phyloP scores from a whole-genome alignment of 1,284 basidiomycete species.

The Vanrija humicola region DNA sequence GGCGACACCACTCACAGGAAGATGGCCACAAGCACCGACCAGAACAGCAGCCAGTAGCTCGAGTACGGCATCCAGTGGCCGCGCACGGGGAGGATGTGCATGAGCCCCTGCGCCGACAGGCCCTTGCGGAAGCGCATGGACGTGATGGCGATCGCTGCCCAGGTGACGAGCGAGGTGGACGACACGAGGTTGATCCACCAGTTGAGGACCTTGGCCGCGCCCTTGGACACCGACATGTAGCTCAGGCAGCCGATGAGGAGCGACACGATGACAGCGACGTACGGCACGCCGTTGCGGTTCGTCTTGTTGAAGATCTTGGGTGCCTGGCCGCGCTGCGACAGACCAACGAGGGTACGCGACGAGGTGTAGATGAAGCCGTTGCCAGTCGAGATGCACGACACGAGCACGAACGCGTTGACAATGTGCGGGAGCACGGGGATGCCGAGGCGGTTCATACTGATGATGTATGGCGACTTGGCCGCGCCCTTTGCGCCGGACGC shows the following conservation, averaged over 20 bases:
- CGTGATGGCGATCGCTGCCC: slow-evolving; percentile 32
- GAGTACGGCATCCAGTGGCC: slow-evolving; percentile 23
- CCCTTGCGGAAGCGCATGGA: slow-evolving; percentile 32
- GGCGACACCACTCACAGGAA: slow-evolving; percentile 14
- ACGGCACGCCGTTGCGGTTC: slow-evolving; percentile 30
- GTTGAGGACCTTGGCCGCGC: slow-evolving; percentile 25
- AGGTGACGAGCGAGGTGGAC: slow-evolving; percentile 21
- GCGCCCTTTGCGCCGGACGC: slow-evolving; percentile 13
- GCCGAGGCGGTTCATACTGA: slow-evolving; percentile 40
- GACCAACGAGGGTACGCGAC: slow-evolving; percentile 32
- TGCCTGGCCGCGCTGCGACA: slow-evolving; percentile 32
- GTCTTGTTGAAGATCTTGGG: slow-evolving; percentile 27
- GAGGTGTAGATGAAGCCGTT: slow-evolving; percentile 33
- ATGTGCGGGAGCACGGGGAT: slow-evolving; percentile 41
- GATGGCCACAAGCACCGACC: slow-evolving; percentile 20
- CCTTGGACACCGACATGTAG: slow-evolving; percentile 24
- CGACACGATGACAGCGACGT: slow-evolving; percentile 24
- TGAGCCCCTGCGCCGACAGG: slow-evolving; percentile 27
- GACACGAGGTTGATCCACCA: slow-evolving; percentile 22
- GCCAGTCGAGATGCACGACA: slow-evolving; percentile 44
- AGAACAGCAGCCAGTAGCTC: slow-evolving; percentile 25
- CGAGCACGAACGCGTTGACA: slow-evolving; percentile 42
- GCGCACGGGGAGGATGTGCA: slow-evolving; percentile 8
- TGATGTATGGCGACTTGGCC: slow-evolving; percentile 28
- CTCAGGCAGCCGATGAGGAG: slow-evolving; percentile 24